These are phyloP conservation scores for Ceratocystis cubensis DNA, from an alignment of 2,329 filamentous ascomycete genomes.

Conservation along the genomic window DNA sequence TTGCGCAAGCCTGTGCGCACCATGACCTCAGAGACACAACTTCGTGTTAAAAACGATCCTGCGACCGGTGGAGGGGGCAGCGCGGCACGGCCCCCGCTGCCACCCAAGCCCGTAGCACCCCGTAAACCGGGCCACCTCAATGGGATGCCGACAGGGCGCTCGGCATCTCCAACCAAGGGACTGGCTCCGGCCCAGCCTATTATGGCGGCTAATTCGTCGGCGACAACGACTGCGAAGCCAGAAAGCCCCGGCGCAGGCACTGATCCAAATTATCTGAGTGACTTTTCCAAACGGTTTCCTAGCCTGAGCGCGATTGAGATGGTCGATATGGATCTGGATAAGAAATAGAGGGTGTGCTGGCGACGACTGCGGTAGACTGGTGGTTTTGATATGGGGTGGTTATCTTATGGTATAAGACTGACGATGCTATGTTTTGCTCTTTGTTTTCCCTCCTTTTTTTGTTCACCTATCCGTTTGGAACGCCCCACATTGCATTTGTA, in stretches of 20 bases:
- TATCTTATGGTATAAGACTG: neutral
- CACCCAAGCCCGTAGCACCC: slow-evolving; percentile 40
- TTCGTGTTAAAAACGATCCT: slow-evolving; percentile 23
- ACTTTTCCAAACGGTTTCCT: slow-evolving; percentile 78
- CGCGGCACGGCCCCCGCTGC: slow-evolving; percentile 6
- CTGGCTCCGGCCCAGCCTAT: slow-evolving; percentile 34
- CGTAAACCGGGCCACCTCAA: slow-evolving; percentile 52
- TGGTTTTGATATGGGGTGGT: neutral
- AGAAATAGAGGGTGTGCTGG: slow-evolving; percentile 13
- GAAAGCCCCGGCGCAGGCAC: slow-evolving; percentile 34
- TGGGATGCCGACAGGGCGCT: slow-evolving; percentile 37
- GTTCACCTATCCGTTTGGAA: neutral
- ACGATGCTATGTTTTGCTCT: slow-evolving; percentile 3
- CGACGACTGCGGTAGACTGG: neutral
- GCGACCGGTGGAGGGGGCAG: slow-evolving; percentile 16
- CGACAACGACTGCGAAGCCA: slow-evolving; percentile 21
- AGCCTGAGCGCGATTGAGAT: slow-evolving; percentile 76
- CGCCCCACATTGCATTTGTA: neutral
- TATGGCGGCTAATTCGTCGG: slow-evolving; percentile 26
- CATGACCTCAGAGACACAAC: slow-evolving; percentile 18
- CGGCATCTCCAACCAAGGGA: slow-evolving; percentile 24
- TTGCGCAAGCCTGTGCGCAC: slow-evolving; percentile 16
- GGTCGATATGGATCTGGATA: slow-evolving; percentile 55
- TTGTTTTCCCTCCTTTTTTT: neutral
- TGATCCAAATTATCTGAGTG: slow-evolving; percentile 51